phyloP scores from a whole-genome alignment of 495 filamentous ascomycete species.

The Poronia punctata region DNA sequence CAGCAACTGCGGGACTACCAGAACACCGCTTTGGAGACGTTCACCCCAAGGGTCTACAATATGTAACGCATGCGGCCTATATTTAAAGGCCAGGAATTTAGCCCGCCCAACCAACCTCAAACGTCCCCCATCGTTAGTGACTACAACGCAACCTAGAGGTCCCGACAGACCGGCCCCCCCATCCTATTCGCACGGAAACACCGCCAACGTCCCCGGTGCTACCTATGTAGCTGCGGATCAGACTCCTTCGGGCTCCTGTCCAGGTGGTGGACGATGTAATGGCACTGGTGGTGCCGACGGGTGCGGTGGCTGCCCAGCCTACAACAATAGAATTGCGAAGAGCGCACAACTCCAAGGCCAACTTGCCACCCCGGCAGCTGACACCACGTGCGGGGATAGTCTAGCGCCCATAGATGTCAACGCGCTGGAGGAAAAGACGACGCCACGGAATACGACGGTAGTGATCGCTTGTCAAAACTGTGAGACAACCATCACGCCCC shows the following conservation, averaged over 20 bases:
- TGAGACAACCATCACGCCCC: conserved; percentile 89
- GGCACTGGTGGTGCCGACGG: conserved; percentile 94
- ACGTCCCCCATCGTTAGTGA: conserved; percentile 45
- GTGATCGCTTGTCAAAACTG: conserved; percentile 96
- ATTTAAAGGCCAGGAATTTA: conserved; percentile 87
- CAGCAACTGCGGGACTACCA: conserved; percentile 92
- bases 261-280: conserved; percentile 91
- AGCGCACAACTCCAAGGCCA: conserved; percentile 57
- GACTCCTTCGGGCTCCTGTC: conserved; percentile 75
- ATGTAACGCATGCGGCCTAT: conserved; percentile 96
- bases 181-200: conserved; percentile 22
- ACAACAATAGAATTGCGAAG: conserved; percentile 93
- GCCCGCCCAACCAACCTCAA: conserved; percentile 84
- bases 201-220: conserved; percentile 48
- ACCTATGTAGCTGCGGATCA: conserved; percentile 73
- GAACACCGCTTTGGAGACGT: conserved; percentile 89
- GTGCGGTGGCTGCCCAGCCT: conserved; percentile 92
- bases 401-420: conserved; percentile 41
- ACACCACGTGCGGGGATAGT: conserved; percentile 23
- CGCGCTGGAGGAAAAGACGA: conserved; percentile 31
- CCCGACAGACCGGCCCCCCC: conserved; percentile 28
- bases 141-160: conserved; percentile 29
- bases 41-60: conserved; percentile 90
- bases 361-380: conserved; percentile 21
- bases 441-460: conserved; percentile 56